These are phyloP conservation scores for Penicillium mononematosum DNA, from an alignment of 495 filamentous ascomycete genomes.

Conservation along the genomic window DNA sequence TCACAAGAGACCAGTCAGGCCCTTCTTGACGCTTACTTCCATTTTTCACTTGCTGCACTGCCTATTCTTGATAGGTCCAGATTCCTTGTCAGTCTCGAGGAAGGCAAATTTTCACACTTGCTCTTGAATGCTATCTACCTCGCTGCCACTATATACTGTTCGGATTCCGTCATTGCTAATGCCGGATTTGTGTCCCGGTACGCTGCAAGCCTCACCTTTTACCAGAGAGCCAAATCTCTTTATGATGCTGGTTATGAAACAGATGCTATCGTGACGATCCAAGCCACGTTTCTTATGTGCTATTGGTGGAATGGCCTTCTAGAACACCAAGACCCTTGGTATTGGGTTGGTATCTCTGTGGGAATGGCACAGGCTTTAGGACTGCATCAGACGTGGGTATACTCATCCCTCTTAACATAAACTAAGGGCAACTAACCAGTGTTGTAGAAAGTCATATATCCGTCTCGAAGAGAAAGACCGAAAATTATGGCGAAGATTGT, in stretches of 20 bases:
- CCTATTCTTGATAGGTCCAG: conserved; percentile 15
- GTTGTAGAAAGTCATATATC: conserved; percentile 12
- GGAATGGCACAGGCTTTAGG: conserved; percentile 25
- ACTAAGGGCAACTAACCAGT: conserved; percentile 1
- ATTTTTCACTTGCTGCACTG: conserved; percentile 13
- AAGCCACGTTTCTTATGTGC: conserved; percentile 21
- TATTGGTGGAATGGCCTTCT: conserved; percentile 27
- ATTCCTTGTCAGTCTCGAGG: conserved; percentile 8
- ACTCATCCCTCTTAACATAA: neutral
- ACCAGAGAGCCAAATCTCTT: conserved; percentile 24
- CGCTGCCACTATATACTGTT: conserved; percentile 17
- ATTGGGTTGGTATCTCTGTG: conserved; percentile 23
- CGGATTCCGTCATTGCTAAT: conserved; percentile 14
- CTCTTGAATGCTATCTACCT: conserved; percentile 21
- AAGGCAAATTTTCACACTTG: conserved; percentile 11
- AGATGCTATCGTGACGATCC: conserved; percentile 23
- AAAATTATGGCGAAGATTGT: conserved; percentile 12
- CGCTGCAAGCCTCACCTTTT: conserved; percentile 24
- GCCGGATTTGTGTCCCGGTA: conserved; percentile 28
- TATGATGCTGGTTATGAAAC: conserved; percentile 30
- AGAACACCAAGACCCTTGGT: conserved; percentile 27
- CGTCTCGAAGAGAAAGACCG: conserved; percentile 7
- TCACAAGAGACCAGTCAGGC: conserved; percentile 9
- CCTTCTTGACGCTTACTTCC: conserved; percentile 17
- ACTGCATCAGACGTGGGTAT: conserved; percentile 24